Conservation (phyloP, 345 rosid genomes). For the Salix dunnii region DNA sequence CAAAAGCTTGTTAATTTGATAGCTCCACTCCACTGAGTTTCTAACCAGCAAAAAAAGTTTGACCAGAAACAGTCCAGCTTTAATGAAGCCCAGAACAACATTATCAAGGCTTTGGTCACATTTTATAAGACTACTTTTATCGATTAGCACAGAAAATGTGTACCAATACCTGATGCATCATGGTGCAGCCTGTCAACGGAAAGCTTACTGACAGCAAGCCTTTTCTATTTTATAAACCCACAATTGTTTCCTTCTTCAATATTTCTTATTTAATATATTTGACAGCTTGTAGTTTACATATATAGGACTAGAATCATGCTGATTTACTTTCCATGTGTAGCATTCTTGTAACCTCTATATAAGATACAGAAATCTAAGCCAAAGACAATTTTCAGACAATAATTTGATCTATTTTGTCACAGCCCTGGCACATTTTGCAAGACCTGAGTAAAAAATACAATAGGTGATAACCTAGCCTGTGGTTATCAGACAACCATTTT, state of each 20-base stretch:
- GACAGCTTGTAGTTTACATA: too few species aligned
- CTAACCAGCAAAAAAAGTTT: background rate
- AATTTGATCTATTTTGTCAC: too few species aligned
- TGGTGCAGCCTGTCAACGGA: background rate
- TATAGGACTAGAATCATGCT: too few species aligned
- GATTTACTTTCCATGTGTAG: too few species aligned
- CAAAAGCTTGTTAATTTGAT: slow-evolving; percentile 16
- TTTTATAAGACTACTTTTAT: slow-evolving; percentile 3
- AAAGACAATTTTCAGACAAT: too few species aligned
- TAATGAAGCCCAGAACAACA: slow-evolving; percentile 3
- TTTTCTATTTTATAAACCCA: too few species aligned
- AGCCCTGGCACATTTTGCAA: background rate
- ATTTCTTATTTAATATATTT: too few species aligned
- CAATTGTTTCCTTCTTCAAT: too few species aligned
- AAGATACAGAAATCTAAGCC: too few species aligned
- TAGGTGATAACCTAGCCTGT: background rate
- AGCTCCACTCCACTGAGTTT: slow-evolving; percentile 21
- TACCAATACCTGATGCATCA: background rate
- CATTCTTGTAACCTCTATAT: too few species aligned
- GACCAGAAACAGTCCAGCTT: slow-evolving; percentile 13
- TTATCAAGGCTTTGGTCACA: background rate
- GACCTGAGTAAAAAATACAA: background rate
- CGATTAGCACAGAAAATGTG: slow-evolving; percentile 2
- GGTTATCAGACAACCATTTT: background rate
- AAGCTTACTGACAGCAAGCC: too few species aligned